A percentile compares a stretch with the other conserved stretches of the same genome.
Conservation (phyloP, 179 eudicot genomes). For the Gypsophila paniculata region DNA sequence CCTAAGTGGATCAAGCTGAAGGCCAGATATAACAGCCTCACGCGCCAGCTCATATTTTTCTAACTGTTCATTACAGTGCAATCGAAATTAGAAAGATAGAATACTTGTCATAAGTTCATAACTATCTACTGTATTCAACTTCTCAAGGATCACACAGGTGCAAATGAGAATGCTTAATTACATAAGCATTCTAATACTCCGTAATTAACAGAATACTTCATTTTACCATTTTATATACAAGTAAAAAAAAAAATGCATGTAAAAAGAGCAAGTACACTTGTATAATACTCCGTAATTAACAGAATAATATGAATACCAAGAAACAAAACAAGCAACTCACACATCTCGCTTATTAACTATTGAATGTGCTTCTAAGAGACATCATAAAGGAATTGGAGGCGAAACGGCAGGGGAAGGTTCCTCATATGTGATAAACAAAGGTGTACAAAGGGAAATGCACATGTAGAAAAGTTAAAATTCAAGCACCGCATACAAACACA, state of each 20-base stretch:
- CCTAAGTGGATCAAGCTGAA: conserved; percentile 86
- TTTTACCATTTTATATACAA: no score
- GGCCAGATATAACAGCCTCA: conserved; percentile 61
- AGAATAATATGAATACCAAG: neutral
- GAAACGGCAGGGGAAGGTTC: neutral
- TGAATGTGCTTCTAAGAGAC: neutral
- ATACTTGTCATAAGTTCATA: neutral
- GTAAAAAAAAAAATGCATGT: no score
- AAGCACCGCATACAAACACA: no score
- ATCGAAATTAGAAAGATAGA: conserved; percentile 18
- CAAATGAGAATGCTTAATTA: no score
- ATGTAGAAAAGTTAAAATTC: neutral
- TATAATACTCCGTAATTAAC: neutral
- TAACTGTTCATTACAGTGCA: conserved; percentile 49
- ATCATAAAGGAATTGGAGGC: neutral
- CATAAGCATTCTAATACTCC: no score
- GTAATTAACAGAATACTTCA: no score
- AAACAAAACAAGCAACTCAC: neutral
- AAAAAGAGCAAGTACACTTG: neutral
- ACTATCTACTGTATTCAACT: neutral
- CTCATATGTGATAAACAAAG: neutral
- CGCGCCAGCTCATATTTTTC: conserved; percentile 73
- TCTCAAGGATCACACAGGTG: no score
- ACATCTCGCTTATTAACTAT: neutral
- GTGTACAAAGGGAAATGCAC: neutral